Base-by-base conservation (phyloP, 805 yeast species). In the Saturnispora gosingensis region DNA sequence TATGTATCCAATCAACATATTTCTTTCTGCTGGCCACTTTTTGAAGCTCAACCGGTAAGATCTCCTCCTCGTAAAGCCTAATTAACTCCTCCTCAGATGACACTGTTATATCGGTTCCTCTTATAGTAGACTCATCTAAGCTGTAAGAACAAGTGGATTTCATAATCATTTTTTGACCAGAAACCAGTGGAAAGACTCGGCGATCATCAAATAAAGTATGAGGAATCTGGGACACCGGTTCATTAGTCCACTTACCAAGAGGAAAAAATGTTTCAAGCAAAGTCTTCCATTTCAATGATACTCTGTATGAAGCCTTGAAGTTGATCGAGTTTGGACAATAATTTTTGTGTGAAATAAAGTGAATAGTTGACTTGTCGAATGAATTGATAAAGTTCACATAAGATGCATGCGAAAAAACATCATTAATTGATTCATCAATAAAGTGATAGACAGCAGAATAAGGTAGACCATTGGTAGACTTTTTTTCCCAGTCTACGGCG, bases 291-390 rank as follows among this genome's bases (percentile, higher is more conserved):
- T 81, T 82, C 54, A 85, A 62, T 2, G 77, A 67, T 18, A 75
- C 69, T 1, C 69, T 58, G 0, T 85, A 80, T 4, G 85, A 73
- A 0, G 82, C 75, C 30, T 70, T 73, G 63, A 80, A 82, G 5
- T 79, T 73, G 15, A 88, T 64, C 0, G 78, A 70, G 61, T 90
- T 77, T 18, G 87, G 80, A 11, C 83, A 72, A 48, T 85, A 71
- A 15, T 68, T 64, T 4, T 82, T 73, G 66, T 91, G 97, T n/a
- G 93, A 82, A 5, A 91, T 72, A 48, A 81, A 71, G 64, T 88
- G 96, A 48, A 71, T 61, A 28, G 80, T 71, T 1, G 71, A 61
- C 0, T 64, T 55, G 0, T 81, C 83, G 57, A 88, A 83, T 5
- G 71, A 63, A 49, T 73, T 65, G 58, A 85, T 73, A 56, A 87